phyloP scores from a whole-genome alignment of 768 basidiomycete species.

The Tylopilus intermedius region DNA sequence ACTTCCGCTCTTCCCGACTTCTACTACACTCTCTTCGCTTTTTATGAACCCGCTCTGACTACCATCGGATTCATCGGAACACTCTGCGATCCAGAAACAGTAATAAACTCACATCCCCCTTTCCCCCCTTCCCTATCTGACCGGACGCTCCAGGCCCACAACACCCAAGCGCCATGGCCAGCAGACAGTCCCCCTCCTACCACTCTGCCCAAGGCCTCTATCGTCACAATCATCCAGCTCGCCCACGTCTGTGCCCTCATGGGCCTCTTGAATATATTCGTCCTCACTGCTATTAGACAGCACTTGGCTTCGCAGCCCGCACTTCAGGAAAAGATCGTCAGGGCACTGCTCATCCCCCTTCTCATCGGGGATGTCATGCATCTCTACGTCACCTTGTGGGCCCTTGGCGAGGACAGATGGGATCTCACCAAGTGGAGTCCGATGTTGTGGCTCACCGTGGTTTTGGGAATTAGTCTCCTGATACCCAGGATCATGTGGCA shows the following conservation, averaged over 20 bases:
- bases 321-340: constrained; percentile 68
- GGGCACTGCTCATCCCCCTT: constrained; percentile 60
- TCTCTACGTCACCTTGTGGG: constrained; percentile 66
- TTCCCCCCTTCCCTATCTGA: not conserved
- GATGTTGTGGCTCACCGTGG: constrained; percentile 63
- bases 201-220: constrained; percentile 52
- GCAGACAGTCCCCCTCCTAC: constrained; percentile 40
- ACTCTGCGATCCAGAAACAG: constrained; percentile 58
- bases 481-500: constrained; percentile 72
- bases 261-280: constrained; percentile 64
- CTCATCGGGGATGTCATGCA: constrained; percentile 67
- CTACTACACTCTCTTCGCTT: constrained; percentile 70
- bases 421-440: constrained; percentile 56
- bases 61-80: constrained; percentile 63
- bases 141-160: constrained; percentile 49
- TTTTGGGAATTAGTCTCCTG: constrained; percentile 60
- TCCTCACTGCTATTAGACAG: constrained; percentile 56
- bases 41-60: constrained; percentile 69
- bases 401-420: constrained; percentile 68
- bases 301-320: constrained; percentile 55
- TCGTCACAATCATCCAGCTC: constrained; percentile 69
- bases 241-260: constrained; percentile 74
- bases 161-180: constrained; percentile 74
- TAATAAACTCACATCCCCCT: constrained; percentile 27
- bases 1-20: constrained; percentile 64